A percentile compares a stretch with the other conserved stretches of the same genome.
phyloP scores from a whole-genome alignment of 208 protist species.

The Trypanosoma melophagium region DNA sequence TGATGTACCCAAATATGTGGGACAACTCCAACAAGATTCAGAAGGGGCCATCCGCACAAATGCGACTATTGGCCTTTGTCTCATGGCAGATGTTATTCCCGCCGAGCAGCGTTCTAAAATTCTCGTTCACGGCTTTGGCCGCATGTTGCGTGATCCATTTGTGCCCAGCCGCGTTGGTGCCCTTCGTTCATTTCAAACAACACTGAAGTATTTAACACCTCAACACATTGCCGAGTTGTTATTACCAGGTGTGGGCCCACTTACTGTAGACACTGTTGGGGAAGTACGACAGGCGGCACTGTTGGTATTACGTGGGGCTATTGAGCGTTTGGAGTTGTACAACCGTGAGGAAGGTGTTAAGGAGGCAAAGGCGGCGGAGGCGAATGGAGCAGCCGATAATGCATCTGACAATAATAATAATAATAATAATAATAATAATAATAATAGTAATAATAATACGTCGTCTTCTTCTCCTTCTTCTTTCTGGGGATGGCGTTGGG shows the following conservation, averaged over 20 bases:
- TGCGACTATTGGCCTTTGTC: constrained; percentile 79
- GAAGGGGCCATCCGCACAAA: constrained; percentile 85
- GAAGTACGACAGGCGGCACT: constrained; percentile 54
- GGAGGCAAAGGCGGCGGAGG: neutral
- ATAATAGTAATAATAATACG: neutral
- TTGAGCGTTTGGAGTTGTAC: constrained; percentile 21
- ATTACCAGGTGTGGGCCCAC: constrained; percentile 54
- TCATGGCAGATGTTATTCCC: constrained; percentile 57
- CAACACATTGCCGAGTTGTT: constrained; percentile 52
- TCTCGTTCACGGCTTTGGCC: constrained; percentile 58
- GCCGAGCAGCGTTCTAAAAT: constrained; percentile 41
- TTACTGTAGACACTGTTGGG: constrained; percentile 60
- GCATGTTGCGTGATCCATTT: constrained; percentile 87
- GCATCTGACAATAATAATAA: neutral
- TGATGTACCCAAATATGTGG: constrained; percentile 60
- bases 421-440: constrained; percentile 1
- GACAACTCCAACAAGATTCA: constrained; percentile 64
- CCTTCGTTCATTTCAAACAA: constrained; percentile 51
- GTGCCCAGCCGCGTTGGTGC: constrained; percentile 63
- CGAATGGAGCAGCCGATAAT: neutral
- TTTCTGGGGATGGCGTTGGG: too few species aligned
- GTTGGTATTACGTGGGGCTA: constrained; percentile 29
- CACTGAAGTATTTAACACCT: constrained; percentile 35
- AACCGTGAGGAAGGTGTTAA: neutral
- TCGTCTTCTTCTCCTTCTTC: neutral